Evolutionary conservation across 768 basidiomycete genomes (phyloP), one percentile per base, ranked within the genome.

Genomic region (Rhodotorula kratochvilovae): DNA sequence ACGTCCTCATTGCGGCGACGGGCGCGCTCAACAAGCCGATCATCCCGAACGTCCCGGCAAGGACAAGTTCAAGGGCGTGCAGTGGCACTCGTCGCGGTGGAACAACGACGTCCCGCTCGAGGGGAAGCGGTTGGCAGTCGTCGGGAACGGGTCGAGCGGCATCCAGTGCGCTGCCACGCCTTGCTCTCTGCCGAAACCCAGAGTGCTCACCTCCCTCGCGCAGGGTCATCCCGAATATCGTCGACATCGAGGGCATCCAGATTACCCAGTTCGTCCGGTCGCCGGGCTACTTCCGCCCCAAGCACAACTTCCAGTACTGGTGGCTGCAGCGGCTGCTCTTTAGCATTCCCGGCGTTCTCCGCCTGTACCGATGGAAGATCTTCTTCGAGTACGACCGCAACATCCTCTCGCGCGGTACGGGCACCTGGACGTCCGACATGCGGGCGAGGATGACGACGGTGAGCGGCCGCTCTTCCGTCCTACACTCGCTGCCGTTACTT

Each of bases 121-220:
- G 67, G 84, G 84, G 3, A 87, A 86, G 78, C 80, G 82, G 36
- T 83, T 89, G 13, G 87, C 85, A 1, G 84, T 88, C 23, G 84
- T 88, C 76, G 87, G 87, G 50, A 87, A 87, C 76, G 87, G 86
- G 7, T 87, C 84, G 71, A 86, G 85, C 53, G 86, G 83, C 83
- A 85, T 87, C 12, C 87, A 89, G 48, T 50, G 25, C 48, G 48
- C 1, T 23, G 23, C 6, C 51, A 29, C 29, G 29, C 2, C 13
- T 7, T 13, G 13, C 51, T 53, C 12, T 13, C 29, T n/a, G 25
- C 50, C 23, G 7, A 27, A n/a, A 1, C 50, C 2, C 10, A n/a
- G 21, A 12, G 3, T 16, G 50, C 12, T 2, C 27, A 27, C 21
- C 17, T 23, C 48, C 23, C 25, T 23, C 25, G 11, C 48, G 6